Base-by-base conservation (phyloP, 495 filamentous ascomycete genomes). In the Chaetomium fimeti region DNA sequence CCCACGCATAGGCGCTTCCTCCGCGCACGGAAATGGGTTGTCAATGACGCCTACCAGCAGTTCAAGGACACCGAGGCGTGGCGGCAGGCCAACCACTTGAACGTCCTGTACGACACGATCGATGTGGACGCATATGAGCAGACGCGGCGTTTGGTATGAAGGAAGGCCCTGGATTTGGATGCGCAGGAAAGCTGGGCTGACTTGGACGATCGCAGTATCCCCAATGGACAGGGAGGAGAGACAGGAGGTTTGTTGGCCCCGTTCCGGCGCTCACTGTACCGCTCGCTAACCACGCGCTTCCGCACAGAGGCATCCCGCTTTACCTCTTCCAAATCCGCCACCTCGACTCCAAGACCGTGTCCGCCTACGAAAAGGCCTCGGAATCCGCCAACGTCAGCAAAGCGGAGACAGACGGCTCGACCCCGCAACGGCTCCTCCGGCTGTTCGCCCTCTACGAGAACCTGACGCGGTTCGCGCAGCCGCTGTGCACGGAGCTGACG, bases 371-470 rank as follows among this genome's bases (percentile, higher is more conserved):
- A 65, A 86, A 85, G 65, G 81, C 82, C 61, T 77, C 81, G 66
- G 79, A 82, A 15, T 85, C 82, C 56, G 80, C 84, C 57, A 78
- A 76, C 29, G 65, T 62, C 58, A 81, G 77, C 61, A 77, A 82
- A 64, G 80, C 82, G 12, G 75, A 82, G 57, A 81, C 80, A 5
- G 84, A 87, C 43, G 82, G 87, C 20, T 85, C 85, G 55, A 87
- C 85, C 5, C 84, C 81, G 3, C 74, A 86, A 22, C 89, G 90
- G 61, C 82, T 93, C 61, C 80, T 95, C 38, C 89, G 89, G 18
- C 82, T 95, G 13, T 93, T 95, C 71, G 90, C 91, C 5, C 81
- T 96, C 38, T 97, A 96, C 76, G 92, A 97, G 77, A 92, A 92
- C 69, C 78, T 96, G 20, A 90, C 88, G n/a, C 82, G 87, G 66